Percentiles rank a stretch among this genome's conserved stretches.
phyloP scores from a whole-genome alignment of 2,329 filamentous ascomycete species.

The Fusarium sp. region DNA sequence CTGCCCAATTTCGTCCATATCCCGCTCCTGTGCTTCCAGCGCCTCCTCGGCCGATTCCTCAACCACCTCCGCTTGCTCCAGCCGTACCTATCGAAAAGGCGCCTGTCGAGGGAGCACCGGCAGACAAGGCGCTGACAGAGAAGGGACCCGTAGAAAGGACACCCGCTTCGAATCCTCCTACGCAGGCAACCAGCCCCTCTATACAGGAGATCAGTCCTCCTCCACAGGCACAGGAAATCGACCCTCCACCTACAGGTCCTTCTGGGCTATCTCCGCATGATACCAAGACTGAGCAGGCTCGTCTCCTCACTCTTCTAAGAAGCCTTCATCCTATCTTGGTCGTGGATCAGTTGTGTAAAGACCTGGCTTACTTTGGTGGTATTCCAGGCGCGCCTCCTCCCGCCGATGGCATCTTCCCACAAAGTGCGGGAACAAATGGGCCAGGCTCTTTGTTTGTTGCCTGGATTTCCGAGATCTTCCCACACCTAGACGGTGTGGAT shows the following conservation, averaged over 20 bases:
- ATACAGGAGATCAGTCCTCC: conserved; percentile 2
- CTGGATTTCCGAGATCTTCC: conserved; percentile 71
- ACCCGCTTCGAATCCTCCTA: background rate
- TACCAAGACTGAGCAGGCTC: conserved; percentile 66
- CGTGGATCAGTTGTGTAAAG: conserved; percentile 69
- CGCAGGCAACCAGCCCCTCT: background rate
- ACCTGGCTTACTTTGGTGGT: conserved; percentile 69
- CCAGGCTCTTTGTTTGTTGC: conserved; percentile 65
- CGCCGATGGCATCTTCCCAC: conserved; percentile 61
- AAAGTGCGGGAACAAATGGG: conserved; percentile 64
- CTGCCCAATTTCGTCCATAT: conserved; percentile 5
- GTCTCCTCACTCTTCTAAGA: conserved; percentile 64
- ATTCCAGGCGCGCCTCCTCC: conserved; percentile 63
- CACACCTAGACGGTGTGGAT: conserved; percentile 46
- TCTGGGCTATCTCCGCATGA: conserved; percentile 49
- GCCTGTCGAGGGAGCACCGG: background rate
- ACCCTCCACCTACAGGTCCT: conserved; percentile 29
- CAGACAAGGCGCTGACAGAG: background rate
- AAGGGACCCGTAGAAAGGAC: background rate
- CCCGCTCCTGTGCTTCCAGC: background rate
- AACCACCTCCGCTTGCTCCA: conserved; percentile 6
- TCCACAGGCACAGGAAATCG: background rate
- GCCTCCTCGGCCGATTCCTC: conserved; percentile 1
- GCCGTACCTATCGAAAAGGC: background rate
- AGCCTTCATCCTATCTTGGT: conserved; percentile 63